These are phyloP conservation scores for Crithidia thermophila DNA, from an alignment of 208 protist species.

Conservation along the genomic window DNA sequence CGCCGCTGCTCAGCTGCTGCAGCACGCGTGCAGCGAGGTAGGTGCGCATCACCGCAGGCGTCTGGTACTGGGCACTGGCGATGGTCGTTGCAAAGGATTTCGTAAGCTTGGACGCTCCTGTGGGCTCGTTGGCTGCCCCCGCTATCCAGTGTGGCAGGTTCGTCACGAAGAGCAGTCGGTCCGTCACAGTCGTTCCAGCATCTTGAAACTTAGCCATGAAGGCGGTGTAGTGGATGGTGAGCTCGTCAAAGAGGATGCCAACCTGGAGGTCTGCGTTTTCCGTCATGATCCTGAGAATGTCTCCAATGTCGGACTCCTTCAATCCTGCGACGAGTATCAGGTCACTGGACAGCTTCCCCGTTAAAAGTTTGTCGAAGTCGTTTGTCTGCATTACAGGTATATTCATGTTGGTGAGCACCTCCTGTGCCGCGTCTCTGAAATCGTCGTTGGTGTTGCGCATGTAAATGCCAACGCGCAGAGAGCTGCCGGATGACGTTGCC, in stretches of 20 bases:
- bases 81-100: not conserved
- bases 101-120: not conserved
- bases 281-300: not conserved
- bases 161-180: constrained; percentile 16
- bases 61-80: not conserved
- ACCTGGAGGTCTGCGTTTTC: not conserved
- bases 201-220: not conserved
- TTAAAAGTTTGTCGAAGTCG: too few relatives aligned
- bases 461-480: not conserved
- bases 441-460: too few relatives aligned
- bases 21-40: constrained; percentile 26
- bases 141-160: constrained; percentile 22
- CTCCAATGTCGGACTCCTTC: not conserved
- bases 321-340: not conserved
- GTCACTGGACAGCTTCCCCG: not conserved
- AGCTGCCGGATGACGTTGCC: not conserved
- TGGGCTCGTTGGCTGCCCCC: not conserved
- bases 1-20: constrained; percentile 10
- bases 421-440: too few relatives aligned
- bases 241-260: constrained; percentile 15
- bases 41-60: constrained; percentile 14
- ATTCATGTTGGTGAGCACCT: too few relatives aligned
- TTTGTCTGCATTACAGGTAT: not conserved
- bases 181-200: not conserved
- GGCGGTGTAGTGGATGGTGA: constrained; percentile 6